These are phyloP conservation scores for Halophytophthora polymorphica DNA, from an alignment of 352 stramenopile genomes.

Conservation along the genomic window DNA sequence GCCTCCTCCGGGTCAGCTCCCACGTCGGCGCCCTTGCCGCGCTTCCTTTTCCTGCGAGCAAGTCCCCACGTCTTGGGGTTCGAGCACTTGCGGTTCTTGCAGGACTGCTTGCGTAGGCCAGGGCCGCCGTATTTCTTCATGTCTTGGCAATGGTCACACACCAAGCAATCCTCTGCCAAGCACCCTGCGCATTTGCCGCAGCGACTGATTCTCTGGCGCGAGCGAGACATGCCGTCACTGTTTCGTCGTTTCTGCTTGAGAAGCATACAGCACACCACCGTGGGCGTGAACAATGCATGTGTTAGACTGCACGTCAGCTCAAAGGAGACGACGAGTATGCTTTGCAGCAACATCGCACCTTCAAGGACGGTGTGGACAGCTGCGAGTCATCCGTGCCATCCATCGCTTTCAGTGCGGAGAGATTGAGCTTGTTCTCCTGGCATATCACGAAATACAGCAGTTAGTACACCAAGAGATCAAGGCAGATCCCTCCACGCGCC, in stretches of 20 bases:
- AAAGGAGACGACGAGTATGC: no score
- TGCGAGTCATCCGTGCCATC: not conserved
- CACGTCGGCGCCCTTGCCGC: conserved; percentile 20
- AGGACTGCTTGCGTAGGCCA: conserved; percentile 84
- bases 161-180: conserved; percentile 80
- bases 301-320: no score
- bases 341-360: conserved; percentile 11
- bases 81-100: conserved; percentile 82
- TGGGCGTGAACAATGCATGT: not conserved
- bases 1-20: conserved; percentile 10
- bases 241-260: conserved; percentile 31
- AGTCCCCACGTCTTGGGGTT: conserved; percentile 65
- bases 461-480: no score
- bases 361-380: not conserved
- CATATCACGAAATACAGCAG: no score
- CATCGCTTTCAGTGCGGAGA: not conserved
- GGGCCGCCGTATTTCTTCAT: conserved; percentile 90
- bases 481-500: conserved; percentile 10
- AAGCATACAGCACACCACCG: not conserved
- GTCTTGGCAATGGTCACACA: conserved; percentile 83
- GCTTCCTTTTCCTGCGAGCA: conserved; percentile 39
- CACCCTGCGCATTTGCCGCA: conserved; percentile 81
- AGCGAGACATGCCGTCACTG: conserved; percentile 29
- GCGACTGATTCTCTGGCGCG: conserved; percentile 67
- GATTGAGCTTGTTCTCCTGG: not conserved